Evolutionary conservation across 768 basidiomycete genomes (phyloP).

Genomic region (Terana coerulea): DNA sequence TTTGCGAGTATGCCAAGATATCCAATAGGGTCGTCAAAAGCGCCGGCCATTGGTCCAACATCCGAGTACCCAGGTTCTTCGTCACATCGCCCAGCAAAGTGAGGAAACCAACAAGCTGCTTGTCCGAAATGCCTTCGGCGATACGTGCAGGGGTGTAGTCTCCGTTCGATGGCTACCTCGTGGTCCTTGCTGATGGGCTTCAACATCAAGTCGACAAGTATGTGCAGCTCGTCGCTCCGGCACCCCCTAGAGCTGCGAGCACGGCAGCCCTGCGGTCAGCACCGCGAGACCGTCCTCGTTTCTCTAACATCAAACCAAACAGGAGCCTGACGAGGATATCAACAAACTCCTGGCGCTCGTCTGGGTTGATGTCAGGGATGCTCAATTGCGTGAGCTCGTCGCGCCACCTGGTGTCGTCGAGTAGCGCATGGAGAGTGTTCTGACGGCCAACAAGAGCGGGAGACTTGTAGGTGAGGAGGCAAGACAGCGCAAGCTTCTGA

Average conservation of each 20-base stretch:
- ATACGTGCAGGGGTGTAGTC: constrained; percentile 30
- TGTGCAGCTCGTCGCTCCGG: constrained; percentile 63
- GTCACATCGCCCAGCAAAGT: constrained; percentile 81
- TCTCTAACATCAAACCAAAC: constrained; percentile 86
- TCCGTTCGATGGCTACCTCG: constrained; percentile 28
- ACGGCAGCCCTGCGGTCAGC: constrained; percentile 72
- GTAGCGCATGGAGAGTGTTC: constrained; percentile 61
- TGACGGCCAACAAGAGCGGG: constrained; percentile 51
- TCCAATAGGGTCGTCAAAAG: constrained; percentile 68
- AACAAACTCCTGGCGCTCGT: constrained; percentile 63
- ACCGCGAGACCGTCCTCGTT: constrained; percentile 62
- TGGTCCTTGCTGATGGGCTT: constrained; percentile 45
- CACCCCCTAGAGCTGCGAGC: constrained; percentile 67
- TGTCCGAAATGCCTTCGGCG: constrained; percentile 37
- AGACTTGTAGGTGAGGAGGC: constrained; percentile 79
- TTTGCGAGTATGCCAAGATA: constrained; percentile 64
- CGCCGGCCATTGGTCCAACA: constrained; percentile 68
- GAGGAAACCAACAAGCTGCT: constrained; percentile 82
- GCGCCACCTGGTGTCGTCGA: constrained; percentile 88
- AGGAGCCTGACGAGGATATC: constrained; percentile 70
- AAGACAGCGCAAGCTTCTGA: constrained; percentile 72
- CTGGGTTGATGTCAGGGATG: constrained; percentile 48
- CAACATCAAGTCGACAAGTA: constrained; percentile 87
- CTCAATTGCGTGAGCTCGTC: constrained; percentile 78
- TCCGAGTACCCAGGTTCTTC: constrained; percentile 72